Base-by-base conservation (phyloP, 495 filamentous ascomycete species). In the Hypomontagnella submonticulosa region DNA sequence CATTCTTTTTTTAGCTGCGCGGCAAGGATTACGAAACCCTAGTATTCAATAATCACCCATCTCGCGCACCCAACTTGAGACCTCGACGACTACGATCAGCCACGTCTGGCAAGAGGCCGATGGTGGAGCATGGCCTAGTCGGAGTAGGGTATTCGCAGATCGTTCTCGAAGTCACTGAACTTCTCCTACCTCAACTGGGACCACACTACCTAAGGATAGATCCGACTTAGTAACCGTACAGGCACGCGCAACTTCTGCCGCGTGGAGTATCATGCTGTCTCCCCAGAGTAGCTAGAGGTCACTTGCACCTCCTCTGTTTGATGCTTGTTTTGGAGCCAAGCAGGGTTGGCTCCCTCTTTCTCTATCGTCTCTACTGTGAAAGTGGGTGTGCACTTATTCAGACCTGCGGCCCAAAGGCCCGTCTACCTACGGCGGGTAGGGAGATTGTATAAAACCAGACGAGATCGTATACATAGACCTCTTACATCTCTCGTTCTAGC, bases 271-370 rank as follows among this genome's bases (percentile, higher is more conserved):
- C 60, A 69, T 63, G 49, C 66, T 47, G 18, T 42, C 48, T 68
- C 55, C 60, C 55, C 53, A 69, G 59, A 60, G 52, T 50, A 69
- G 3, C 51, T 69, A 54, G 56, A 69, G 66, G 66, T 63, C 54
- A 60, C 38, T 69, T 70, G 66, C 72, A 55, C 68, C 63, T 76
- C 63, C 63, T 69, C 66, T 70, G 80, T 79, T 79, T 80, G 76
- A 80, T 78, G 71, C 76, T 75, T 80, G 78, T 80, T 77, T 81
- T 77, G 76, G 73, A 73, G 67, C 59, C 44, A 72, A 69, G 68
- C 77, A 71, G 76, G 75, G 71, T 69, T 48, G 56, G 53, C 53
- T 69, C 64, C 70, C 54, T 73, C 67, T 78, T 73, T 71, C 74
- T 42, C 46, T 61, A 53, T 58, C 38, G 20, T 50, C 51, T 36